These are phyloP conservation scores for Diaporthe citri DNA, from an alignment of 2,329 filamentous ascomycete genomes.

Conservation along the genomic window DNA sequence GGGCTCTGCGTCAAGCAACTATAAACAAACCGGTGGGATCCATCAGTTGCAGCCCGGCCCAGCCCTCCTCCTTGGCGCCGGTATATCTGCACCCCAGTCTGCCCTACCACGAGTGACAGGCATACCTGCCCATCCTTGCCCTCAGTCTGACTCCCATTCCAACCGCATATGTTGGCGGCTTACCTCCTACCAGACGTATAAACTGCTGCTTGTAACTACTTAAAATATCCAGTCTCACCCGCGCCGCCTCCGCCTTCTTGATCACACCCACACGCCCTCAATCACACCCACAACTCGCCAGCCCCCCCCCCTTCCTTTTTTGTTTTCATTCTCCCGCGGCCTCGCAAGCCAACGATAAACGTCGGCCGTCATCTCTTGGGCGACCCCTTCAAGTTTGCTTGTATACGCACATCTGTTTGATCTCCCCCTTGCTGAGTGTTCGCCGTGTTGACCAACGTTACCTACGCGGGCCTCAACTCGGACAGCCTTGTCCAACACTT, in stretches of 20 bases:
- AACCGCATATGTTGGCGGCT: neutral
- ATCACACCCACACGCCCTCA: slow-evolving; percentile 20
- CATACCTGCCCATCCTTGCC: slow-evolving; percentile 15
- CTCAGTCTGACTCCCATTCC: slow-evolving; percentile 18
- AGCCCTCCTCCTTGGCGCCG: slow-evolving; percentile 23
- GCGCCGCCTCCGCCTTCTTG: slow-evolving; percentile 31
- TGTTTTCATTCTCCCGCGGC: neutral
- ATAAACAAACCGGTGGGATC: slow-evolving; percentile 33
- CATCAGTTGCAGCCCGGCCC: slow-evolving; percentile 21
- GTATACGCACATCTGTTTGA: neutral
- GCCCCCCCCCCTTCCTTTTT: neutral
- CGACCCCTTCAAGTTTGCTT: neutral
- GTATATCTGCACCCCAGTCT: slow-evolving; percentile 35
- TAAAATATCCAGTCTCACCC: slow-evolving; percentile 33
- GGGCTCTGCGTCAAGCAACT: slow-evolving; percentile 14
- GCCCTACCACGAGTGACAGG: slow-evolving; percentile 17
- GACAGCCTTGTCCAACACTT: slow-evolving; percentile 13
- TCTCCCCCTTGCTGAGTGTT: neutral
- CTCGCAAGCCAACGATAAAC: neutral
- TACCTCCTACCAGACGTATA: slow-evolving; percentile 10
- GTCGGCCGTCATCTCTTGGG: neutral
- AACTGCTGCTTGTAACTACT: slow-evolving; percentile 9
- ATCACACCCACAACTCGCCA: neutral
- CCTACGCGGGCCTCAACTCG: neutral
- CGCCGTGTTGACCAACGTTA: neutral